A percentile compares a stretch with the other conserved stretches of the same genome.
These are phyloP conservation scores for Melanogaster broomeanus DNA, from an alignment of 768 basidiomycete species.

Conservation along the genomic window DNA sequence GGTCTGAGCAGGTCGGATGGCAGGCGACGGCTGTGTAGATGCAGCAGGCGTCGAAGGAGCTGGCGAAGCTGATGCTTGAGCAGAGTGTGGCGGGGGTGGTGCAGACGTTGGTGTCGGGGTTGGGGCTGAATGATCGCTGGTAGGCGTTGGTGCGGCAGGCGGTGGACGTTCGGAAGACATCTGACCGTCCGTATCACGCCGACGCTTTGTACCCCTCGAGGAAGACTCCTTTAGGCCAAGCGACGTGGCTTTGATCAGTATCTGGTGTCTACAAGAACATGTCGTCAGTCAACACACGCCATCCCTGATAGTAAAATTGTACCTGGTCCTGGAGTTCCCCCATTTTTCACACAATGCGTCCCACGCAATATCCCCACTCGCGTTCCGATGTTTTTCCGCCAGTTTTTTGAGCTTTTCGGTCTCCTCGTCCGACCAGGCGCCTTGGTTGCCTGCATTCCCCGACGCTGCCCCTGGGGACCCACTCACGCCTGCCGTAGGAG, in stretches of 20 bases:
- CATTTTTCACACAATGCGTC: constrained; percentile 75
- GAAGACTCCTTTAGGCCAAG: constrained; percentile 79
- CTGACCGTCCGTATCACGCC: constrained; percentile 46
- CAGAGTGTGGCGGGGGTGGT: constrained; percentile 31
- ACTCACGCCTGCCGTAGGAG: constrained; percentile 28
- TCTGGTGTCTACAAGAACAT: constrained; percentile 62
- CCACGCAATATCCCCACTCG: constrained; percentile 64
- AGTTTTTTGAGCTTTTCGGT: constrained; percentile 65
- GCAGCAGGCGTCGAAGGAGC: constrained; percentile 35
- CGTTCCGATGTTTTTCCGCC: constrained; percentile 64
- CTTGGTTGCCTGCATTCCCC: constrained; percentile 53
- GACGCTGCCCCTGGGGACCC: constrained; percentile 13
- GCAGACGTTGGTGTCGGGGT: constrained; percentile 26
- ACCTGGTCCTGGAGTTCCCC: constrained; percentile 77
- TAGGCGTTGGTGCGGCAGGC: constrained; percentile 18
- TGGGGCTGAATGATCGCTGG: constrained; percentile 17
- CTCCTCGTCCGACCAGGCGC: constrained; percentile 81
- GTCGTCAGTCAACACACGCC: constrained; percentile 6
- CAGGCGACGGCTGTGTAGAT: constrained; percentile 37
- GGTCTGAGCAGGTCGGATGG: constrained; percentile 31
- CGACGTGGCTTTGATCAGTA: constrained; percentile 78
- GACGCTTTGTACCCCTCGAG: constrained; percentile 60
- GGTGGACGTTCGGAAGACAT: constrained; percentile 25
- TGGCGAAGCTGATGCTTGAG: constrained; percentile 34
- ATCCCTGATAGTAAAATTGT: constrained; percentile 13